phyloP scores from a whole-genome alignment of 2,329 filamentous ascomycete species.

The Aphanoascus verrucosus region DNA sequence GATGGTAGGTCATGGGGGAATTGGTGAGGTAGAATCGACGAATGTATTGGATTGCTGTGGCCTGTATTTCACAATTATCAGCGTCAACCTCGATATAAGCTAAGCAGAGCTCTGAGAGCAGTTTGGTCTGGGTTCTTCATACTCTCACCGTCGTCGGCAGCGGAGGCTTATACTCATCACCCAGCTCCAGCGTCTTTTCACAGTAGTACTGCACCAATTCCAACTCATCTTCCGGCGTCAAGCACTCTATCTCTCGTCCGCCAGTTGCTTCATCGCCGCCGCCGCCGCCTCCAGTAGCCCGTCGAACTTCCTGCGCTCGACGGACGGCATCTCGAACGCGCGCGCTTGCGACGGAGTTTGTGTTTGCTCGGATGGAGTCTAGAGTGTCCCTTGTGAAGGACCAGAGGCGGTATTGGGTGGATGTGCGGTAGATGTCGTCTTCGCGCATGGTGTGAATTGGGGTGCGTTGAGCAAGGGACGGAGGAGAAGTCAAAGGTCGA shows the following conservation, averaged over 20 bases:
- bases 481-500: neutral
- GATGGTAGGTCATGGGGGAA: constrained; percentile 91
- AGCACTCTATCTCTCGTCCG: constrained; percentile 52
- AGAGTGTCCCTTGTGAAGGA: constrained; percentile 72
- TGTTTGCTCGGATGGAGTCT: constrained; percentile 59
- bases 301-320: constrained; percentile 32
- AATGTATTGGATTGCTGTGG: constrained; percentile 79
- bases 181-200: constrained; percentile 48
- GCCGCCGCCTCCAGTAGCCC: neutral
- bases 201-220: constrained; percentile 72
- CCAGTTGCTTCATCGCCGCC: constrained; percentile 2
- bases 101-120: neutral
- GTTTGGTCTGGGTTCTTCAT: neutral
- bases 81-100: constrained; percentile 29
- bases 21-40: constrained; percentile 94
- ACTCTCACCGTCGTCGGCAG: constrained; percentile 52
- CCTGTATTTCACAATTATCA: constrained; percentile 39
- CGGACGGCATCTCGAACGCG: constrained; percentile 50
- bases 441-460: constrained; percentile 55
- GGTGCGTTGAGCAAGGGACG: neutral
- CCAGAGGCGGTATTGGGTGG: constrained; percentile 86
- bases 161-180: constrained; percentile 46
- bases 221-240: constrained; percentile 74
- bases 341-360: constrained; percentile 67
- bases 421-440: constrained; percentile 81